phyloP scores from a whole-genome alignment of 1,284 basidiomycete genomes.

The Apiotrichum laibachii region DNA sequence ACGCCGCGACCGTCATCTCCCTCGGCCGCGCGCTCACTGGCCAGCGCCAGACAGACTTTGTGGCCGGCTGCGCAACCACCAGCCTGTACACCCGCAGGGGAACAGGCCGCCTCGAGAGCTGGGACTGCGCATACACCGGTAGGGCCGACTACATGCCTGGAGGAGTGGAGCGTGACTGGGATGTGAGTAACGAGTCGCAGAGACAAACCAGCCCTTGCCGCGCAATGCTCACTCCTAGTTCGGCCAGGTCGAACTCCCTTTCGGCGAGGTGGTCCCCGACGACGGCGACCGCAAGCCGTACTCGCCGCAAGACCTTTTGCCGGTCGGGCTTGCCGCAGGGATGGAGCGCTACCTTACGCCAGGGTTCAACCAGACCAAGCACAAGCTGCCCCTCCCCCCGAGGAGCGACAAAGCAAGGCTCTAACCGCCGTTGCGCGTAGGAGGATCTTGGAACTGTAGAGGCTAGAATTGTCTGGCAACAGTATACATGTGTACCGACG shows the following conservation, averaged over 20 bases:
- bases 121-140: conserved; percentile 44
- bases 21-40: conserved; percentile 40
- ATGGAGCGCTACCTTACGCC: conserved; percentile 38
- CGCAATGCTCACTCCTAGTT: conserved; percentile 22
- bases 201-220: not conserved
- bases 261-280: conserved; percentile 49
- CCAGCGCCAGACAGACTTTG: conserved; percentile 29
- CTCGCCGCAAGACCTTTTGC: conserved; percentile 36
- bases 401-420: not conserved
- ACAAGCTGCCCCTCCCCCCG: not conserved
- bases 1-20: conserved; percentile 55
- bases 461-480: not conserved
- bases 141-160: conserved; percentile 46
- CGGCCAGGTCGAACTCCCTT: conserved; percentile 32
- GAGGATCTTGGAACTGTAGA: not conserved
- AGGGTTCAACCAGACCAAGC: not conserved
- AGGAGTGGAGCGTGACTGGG: conserved; percentile 51
- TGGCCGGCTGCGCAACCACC: conserved; percentile 47
- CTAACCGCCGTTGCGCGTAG: not conserved
- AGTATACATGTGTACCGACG: not conserved
- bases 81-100: conserved; percentile 42
- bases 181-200: conserved; percentile 23
- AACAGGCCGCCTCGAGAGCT: conserved; percentile 16
- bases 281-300: conserved; percentile 34
- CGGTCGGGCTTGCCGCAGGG: conserved; percentile 43